Percentiles rank a stretch among this genome's conserved stretches.
Evolutionary conservation across 2,329 filamentous ascomycete genomes (phyloP).

Genomic region (Berkeleyomyces basicola): DNA sequence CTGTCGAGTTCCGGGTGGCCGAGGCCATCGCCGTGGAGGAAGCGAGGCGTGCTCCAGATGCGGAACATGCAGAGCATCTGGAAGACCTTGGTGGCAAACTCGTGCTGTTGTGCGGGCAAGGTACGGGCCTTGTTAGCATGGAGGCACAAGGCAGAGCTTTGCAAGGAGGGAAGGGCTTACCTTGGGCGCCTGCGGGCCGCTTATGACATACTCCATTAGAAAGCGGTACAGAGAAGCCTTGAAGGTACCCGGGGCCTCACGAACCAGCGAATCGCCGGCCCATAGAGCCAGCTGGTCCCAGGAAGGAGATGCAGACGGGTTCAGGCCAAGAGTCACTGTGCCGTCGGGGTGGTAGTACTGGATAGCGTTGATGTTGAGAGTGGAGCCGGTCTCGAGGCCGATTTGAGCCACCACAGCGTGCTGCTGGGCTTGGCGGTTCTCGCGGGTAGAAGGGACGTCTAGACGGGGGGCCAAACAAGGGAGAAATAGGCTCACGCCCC

Average conservation of each 20-base stretch:
- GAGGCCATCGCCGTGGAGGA: conserved; percentile 24
- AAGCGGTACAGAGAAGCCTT: conserved; percentile 22
- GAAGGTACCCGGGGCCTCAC: conserved; percentile 21
- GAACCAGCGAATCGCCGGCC: conserved; percentile 24
- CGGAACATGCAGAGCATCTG: conserved; percentile 33
- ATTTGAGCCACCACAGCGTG: neutral
- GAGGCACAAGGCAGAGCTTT: neutral
- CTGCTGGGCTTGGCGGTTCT: neutral
- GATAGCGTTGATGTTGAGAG: conserved; percentile 6
- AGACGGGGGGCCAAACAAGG: neutral
- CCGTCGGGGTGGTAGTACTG: conserved; percentile 7
- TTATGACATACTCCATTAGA: conserved; percentile 21
- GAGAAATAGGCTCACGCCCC: conserved; percentile 6
- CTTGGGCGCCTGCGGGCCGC: conserved; percentile 23
- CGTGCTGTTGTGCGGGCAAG: conserved; percentile 20
- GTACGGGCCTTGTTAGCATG: neutral
- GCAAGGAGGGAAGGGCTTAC: conserved; percentile 18
- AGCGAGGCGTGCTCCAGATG: conserved; percentile 29
- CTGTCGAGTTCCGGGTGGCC: conserved; percentile 20
- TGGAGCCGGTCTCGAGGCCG: neutral
- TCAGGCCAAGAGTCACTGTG: neutral
- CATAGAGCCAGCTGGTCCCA: conserved; percentile 22
- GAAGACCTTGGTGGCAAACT: conserved; percentile 28
- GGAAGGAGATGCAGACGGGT: conserved; percentile 17
- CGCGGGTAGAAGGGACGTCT: neutral